Base-by-base conservation (phyloP, 2,329 filamentous ascomycete species). In the Fusarium protoensiforme region DNA sequence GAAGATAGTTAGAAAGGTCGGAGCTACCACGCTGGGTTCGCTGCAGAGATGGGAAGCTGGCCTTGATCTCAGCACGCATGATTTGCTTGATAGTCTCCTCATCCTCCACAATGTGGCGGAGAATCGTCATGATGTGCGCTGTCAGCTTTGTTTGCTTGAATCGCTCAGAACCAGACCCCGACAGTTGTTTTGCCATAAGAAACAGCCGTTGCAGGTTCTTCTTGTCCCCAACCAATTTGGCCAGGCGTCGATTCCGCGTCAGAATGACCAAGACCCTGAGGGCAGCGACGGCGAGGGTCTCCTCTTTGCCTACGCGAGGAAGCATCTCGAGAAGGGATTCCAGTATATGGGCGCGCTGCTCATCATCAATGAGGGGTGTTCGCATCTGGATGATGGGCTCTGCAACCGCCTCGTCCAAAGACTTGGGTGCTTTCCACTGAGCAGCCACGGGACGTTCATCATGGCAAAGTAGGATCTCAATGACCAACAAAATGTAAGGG, bases 21-120 rank as follows among this genome's bases (percentile, higher is more conserved):
- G 90, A 85, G 41, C 80, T 77, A 43, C 88, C 85, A 41, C 92
- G 88, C 33, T 83, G 80, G 48, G 82, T 85, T 38, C 87, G 81
- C 24, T 83, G 83, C 7, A 83, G 79, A 69, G 87, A 87, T 62
- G 94, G 91, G 74, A 98, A 94, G 77, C 90, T 91, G n/a, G 89
- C 85, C 72, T 92, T 91, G 77, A 99, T 97, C 80, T 98, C 96
- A 31, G 92, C 93, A 60, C 92, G 90, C 93, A 99, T 98, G 68
- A 98, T 92, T 80, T 98, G 94, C 74, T 93, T 94, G 68, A 98
- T 89, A 2, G 93, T 96, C 20, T 95, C 92, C 58, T 98, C 94
- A 78, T 99, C 97, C 82, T 99, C 96, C 62, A 98, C 90, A 73
- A 99, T 92, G 79, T 99, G 96, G 43, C 97, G 92, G 48, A 99